Evolutionary conservation across 306 rosid species (phyloP).

Genomic region (Vicia sativa): DNA sequence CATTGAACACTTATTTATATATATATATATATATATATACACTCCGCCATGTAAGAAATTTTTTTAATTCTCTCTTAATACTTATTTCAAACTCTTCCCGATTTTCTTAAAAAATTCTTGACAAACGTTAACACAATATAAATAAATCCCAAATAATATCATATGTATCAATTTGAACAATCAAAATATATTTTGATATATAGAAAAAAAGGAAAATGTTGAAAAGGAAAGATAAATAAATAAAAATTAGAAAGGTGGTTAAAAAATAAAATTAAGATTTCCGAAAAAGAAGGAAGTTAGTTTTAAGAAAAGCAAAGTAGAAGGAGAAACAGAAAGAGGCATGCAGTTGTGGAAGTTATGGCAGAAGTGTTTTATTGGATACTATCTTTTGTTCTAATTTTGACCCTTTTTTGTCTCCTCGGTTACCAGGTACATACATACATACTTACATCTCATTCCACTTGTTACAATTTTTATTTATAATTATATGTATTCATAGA

Average conservation of each 20-base stretch:
- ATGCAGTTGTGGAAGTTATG: conserved; percentile 47
- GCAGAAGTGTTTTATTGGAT: conserved; percentile 66
- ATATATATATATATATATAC: no score
- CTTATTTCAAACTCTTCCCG: no score
- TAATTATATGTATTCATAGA: neutral
- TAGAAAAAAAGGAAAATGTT: no score
- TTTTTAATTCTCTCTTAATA: no score
- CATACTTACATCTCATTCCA: neutral
- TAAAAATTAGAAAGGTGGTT: neutral
- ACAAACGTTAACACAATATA: no score
- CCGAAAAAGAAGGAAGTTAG: conserved; percentile 3
- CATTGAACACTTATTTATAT: no score
- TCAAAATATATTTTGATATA: no score
- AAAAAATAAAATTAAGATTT: neutral
- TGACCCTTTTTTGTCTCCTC: conserved; percentile 53
- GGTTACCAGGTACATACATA: conserved; percentile 92
- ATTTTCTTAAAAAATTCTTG: no score
- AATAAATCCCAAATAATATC: no score
- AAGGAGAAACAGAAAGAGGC: neutral
- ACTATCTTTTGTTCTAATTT: conserved; percentile 56
- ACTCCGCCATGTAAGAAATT: no score
- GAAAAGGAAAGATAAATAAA: no score
- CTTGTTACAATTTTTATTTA: neutral
- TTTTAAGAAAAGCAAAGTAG: conserved; percentile 5
- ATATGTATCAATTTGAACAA: no score